These are phyloP conservation scores for Gossypium thurberi DNA, from an alignment of 345 rosid genomes.

Conservation along the genomic window DNA sequence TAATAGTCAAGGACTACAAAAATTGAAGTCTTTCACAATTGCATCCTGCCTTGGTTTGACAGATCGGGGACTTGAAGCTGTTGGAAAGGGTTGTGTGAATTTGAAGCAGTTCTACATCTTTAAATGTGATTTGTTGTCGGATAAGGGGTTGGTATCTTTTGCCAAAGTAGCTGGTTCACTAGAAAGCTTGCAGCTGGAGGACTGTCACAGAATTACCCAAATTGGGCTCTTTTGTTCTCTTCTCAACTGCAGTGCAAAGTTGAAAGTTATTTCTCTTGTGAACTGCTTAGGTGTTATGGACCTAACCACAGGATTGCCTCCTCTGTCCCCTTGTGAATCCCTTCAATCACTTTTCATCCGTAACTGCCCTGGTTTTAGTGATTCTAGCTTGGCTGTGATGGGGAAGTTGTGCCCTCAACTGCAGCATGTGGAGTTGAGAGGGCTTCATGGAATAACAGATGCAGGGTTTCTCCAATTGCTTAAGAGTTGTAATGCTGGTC, in stretches of 20 bases:
- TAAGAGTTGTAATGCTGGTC: constrained; percentile 51
- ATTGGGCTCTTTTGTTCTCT: constrained; percentile 75
- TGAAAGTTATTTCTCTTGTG: constrained; percentile 60
- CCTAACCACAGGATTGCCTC: constrained; percentile 31
- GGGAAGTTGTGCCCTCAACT: constrained; percentile 69
- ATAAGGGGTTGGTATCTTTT: constrained; percentile 71
- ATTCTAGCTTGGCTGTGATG: constrained; percentile 47
- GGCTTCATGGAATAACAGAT: constrained; percentile 69
- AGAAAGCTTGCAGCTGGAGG: constrained; percentile 79
- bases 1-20: constrained; percentile 73
- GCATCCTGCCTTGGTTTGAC: constrained; percentile 68
- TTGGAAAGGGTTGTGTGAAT: constrained; percentile 81
- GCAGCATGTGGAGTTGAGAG: constrained; percentile 53
- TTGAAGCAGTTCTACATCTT: constrained; percentile 47
- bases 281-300: constrained; percentile 74
- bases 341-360: constrained; percentile 54
- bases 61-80: constrained; percentile 62
- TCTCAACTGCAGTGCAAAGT: constrained; percentile 52
- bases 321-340: constrained; percentile 37
- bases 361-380: constrained; percentile 87
- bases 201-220: constrained; percentile 92
- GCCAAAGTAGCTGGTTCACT: constrained; percentile 53
- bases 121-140: constrained; percentile 58
- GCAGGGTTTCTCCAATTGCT: constrained; percentile 56
- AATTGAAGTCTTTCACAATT: constrained; percentile 55